Percentiles rank a stretch among this genome's conserved stretches.
phyloP scores from a whole-genome alignment of 192 early-diverging fungal species.

The Linnemannia zychae region DNA sequence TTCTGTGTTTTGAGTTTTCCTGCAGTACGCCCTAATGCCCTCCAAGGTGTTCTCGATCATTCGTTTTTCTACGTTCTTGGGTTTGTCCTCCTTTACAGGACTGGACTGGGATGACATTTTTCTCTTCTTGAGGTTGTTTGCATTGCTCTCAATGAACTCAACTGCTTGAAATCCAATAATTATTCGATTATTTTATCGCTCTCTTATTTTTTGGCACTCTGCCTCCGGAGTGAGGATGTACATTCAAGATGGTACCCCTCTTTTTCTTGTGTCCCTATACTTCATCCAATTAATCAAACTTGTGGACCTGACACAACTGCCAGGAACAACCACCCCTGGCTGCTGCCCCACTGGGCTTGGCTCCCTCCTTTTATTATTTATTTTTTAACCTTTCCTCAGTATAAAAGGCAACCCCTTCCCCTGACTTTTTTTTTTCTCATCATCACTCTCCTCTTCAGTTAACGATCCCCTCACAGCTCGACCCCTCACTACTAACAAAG shows the following conservation, averaged over 20 bases:
- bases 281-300: background rate
- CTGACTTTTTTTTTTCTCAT: slow-evolving; percentile 1
- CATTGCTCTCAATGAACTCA: background rate
- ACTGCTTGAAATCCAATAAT: too few relatives aligned
- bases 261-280: background rate
- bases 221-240: background rate
- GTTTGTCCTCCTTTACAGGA: background rate
- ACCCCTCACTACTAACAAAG: slow-evolving; percentile 7
- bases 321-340: too few relatives aligned
- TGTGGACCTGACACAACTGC: background rate
- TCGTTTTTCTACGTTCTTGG: background rate
- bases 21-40: background rate
- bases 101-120: too few relatives aligned
- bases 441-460: slow-evolving; percentile 10
- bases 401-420: background rate
- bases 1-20: background rate
- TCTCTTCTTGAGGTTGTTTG: background rate
- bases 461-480: background rate
- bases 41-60: background rate
- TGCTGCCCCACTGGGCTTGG: background rate
- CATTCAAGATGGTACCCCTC: background rate
- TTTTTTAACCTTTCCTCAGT: background rate
- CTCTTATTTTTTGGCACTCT: background rate
- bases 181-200: slow-evolving; percentile 7
- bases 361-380: background rate